phyloP scores from a whole-genome alignment of 169 alveolate genomes.

The Plasmodium coatneyi region DNA sequence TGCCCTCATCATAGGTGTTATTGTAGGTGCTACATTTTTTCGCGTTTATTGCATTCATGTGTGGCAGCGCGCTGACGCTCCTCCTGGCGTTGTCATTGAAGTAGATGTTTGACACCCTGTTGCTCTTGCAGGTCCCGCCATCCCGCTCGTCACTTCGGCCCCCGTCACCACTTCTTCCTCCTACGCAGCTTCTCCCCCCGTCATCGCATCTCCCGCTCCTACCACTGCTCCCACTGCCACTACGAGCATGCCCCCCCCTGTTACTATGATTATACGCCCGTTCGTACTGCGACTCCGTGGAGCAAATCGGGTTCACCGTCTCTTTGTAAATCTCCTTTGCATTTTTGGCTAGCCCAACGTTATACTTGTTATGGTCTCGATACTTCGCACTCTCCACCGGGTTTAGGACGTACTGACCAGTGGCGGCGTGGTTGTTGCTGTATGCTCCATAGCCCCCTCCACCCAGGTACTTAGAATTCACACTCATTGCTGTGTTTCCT shows the following conservation, averaged over 20 bases:
- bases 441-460: neutral
- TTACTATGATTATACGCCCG: slow-evolving; percentile 6
- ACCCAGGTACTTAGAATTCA: slow-evolving; percentile 7
- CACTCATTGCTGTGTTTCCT: slow-evolving; percentile 1
- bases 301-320: slow-evolving; percentile 21
- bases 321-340: slow-evolving; percentile 43
- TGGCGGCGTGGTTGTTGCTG: neutral
- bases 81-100: slow-evolving; percentile 70
- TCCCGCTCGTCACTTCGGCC: neutral
- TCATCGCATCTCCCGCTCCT: too few relatives aligned
- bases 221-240: neutral
- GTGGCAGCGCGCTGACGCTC: slow-evolving; percentile 70
- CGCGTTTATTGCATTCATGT: slow-evolving; percentile 23
- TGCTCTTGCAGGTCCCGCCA: slow-evolving; percentile 37
- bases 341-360: neutral
- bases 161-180: neutral
- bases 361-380: slow-evolving; percentile 6
- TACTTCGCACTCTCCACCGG: slow-evolving; percentile 13
- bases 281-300: slow-evolving; percentile 26
- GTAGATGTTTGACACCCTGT: slow-evolving; percentile 53
- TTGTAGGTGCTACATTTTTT: slow-evolving; percentile 1
- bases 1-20: slow-evolving; percentile 12
- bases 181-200: neutral
- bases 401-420: slow-evolving; percentile 6
- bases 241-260: neutral